Conservation (phyloP, 208 protist species). For the Acanthamoeba triangularis region DNA sequence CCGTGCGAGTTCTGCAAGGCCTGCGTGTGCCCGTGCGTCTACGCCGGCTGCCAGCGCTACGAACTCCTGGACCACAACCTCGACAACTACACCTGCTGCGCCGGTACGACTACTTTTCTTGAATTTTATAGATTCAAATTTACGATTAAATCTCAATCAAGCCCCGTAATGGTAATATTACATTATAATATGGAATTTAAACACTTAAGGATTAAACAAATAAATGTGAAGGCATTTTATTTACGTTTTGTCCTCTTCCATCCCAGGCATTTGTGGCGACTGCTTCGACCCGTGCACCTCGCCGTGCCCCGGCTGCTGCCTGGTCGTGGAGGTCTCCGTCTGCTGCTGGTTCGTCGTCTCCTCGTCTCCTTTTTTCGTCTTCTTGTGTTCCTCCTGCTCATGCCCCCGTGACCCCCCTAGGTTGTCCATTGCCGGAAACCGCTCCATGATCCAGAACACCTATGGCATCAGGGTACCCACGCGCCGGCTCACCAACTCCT, state of each 20-base stretch:
- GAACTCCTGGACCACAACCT: neutral
- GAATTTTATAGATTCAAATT: neutral
- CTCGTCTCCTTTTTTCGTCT: neutral
- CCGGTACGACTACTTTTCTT: neutral
- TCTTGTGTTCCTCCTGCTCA: neutral
- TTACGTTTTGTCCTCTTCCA: neutral
- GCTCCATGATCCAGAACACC: neutral
- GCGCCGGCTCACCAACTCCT: neutral
- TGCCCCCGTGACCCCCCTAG: neutral
- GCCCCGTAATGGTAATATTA: neutral
- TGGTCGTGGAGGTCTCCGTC: conserved; percentile 1
- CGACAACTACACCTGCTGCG: neutral
- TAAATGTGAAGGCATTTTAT: neutral
- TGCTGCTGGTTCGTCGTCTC: neutral
- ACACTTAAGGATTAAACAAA: neutral
- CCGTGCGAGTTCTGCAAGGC: conserved; percentile 18
- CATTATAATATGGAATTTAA: too few relatives aligned
- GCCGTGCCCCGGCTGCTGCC: neutral
- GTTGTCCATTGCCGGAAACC: neutral
- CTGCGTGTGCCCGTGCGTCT: conserved; percentile 8
- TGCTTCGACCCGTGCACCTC: neutral
- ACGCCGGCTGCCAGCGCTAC: conserved; percentile 2
- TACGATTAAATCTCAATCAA: neutral
- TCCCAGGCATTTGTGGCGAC: neutral
- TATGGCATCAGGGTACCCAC: neutral